phyloP scores from a whole-genome alignment of 2,329 filamentous ascomycete species.

The Botrytis deweyae region DNA sequence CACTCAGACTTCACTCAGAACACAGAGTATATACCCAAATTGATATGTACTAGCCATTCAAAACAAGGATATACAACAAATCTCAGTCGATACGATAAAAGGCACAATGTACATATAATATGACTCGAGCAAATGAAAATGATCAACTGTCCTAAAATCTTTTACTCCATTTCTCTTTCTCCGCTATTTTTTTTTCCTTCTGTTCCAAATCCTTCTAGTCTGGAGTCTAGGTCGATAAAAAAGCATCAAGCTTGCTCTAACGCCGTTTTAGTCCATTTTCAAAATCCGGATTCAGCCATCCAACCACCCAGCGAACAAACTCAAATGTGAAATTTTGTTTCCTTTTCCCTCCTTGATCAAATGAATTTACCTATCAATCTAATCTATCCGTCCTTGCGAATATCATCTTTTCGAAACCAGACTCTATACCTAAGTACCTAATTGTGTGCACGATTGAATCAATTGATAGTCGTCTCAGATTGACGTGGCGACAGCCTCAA shows the following conservation, averaged over 20 bases:
- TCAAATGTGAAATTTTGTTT: conserved; percentile 1
- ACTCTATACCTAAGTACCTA: neutral
- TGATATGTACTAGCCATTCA: too few species aligned
- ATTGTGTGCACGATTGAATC: neutral
- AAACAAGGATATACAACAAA: neutral
- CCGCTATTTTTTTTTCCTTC: neutral
- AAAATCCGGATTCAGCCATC: conserved; percentile 10
- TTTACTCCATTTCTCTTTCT: neutral
- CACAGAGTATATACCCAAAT: neutral
- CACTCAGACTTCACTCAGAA: neutral
- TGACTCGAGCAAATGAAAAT: neutral
- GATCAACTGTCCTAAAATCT: too few species aligned
- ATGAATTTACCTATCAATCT: neutral
- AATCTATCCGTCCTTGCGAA: neutral
- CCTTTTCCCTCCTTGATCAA: neutral
- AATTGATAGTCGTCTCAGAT: neutral
- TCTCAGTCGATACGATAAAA: neutral
- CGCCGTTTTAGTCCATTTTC: conserved; percentile 3
- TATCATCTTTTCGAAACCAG: neutral
- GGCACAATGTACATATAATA: neutral
- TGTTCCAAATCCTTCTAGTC: conserved; percentile 11
- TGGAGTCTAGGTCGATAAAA: neutral
- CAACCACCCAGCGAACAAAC: neutral
- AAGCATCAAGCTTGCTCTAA: conserved; percentile 10
- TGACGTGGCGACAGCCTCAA: conserved; percentile 15